Evolutionary conservation across 192 early-diverging fungal species (phyloP), one percentile per base, ranked within the genome.

Genomic region (Mortierella hygrophila): DNA sequence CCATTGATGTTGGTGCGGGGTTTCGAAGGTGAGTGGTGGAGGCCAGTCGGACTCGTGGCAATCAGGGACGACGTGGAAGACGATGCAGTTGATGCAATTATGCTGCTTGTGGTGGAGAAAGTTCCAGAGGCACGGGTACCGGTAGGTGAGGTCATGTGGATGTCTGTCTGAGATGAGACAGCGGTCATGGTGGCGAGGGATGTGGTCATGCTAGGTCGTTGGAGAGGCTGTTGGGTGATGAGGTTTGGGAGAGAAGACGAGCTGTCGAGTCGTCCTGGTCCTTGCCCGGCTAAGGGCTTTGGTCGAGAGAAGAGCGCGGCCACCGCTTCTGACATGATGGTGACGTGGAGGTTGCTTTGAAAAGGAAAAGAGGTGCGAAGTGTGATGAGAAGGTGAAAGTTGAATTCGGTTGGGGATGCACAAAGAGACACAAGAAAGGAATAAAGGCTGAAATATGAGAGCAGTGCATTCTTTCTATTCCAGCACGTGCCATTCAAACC

Each of bases 211-310:
- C 75, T 78, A 3, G 77, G 44, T 44, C 79, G 68, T 16, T 79
- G 75, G 18, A 75, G 6, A 13, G 84, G 84, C 21, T 86, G 84
- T 29, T 86, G 78, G 32, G 79, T 74, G 49, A 81, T 86, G 75
- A 86, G 84, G 54, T 86, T 65, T 21, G 84, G 79, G 0, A 78
- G 32, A 0, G 83, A 72, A 60, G 77, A 26, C 32, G 78, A 73
- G 70, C 55, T 49, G 29, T 23, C 49, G 23, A 76, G 29, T 42
- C 29, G 40, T 13, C 57, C 49, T 3, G 37, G 37, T 44, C 54
- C 26, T 55, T 8, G 21, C 11, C 68, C 41, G 40, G 49, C n/a
- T 29, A 65, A 49, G 15, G 77, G 44, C 37, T 77, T 77, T 47
- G 77, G 82, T 65, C 72, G 57, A 41, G 83, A 52, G 55, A 85